These are phyloP conservation scores for Chamaecrista fasciculata DNA, from an alignment of 306 rosid genomes.

Conservation along the genomic window DNA sequence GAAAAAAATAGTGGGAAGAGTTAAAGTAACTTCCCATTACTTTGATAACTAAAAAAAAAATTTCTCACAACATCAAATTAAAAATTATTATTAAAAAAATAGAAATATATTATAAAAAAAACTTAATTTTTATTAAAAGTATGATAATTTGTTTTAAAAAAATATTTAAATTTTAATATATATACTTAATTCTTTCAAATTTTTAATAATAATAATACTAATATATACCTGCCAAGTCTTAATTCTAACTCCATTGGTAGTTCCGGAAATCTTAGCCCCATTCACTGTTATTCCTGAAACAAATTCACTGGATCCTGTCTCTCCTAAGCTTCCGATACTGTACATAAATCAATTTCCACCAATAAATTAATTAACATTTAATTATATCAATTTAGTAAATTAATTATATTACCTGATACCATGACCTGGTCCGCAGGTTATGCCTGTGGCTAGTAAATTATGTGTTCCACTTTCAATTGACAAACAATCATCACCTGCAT, in stretches of 20 bases:
- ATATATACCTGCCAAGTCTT: constrained; percentile 64
- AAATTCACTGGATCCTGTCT: constrained; percentile 28
- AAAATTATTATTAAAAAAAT: too few relatives aligned
- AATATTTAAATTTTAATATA: too few relatives aligned
- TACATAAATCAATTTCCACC: not conserved
- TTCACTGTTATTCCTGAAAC: constrained; percentile 50
- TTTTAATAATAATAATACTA: too few relatives aligned
- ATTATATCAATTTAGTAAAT: not conserved
- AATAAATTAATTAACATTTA: not conserved
- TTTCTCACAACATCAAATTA: too few relatives aligned
- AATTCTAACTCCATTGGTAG: constrained; percentile 55
- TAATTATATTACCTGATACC: constrained; percentile 45
- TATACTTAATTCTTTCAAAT: too few relatives aligned
- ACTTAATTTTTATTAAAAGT: too few relatives aligned
- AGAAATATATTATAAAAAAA: too few relatives aligned
- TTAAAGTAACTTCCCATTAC: too few relatives aligned
- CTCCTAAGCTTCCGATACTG: constrained; percentile 60
- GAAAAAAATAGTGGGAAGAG: too few relatives aligned
- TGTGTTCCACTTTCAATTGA: constrained; percentile 53
- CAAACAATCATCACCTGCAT: constrained; percentile 59
- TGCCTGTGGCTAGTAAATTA: constrained; percentile 36
- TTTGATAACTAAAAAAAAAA: too few relatives aligned
- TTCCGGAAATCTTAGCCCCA: constrained; percentile 51
- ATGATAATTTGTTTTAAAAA: too few relatives aligned
- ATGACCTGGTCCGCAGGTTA: constrained; percentile 66